Percentiles rank a stretch among this genome's conserved stretches.
phyloP scores from a whole-genome alignment of 2,329 filamentous ascomycete genomes.

The Curvularia spicifera region DNA sequence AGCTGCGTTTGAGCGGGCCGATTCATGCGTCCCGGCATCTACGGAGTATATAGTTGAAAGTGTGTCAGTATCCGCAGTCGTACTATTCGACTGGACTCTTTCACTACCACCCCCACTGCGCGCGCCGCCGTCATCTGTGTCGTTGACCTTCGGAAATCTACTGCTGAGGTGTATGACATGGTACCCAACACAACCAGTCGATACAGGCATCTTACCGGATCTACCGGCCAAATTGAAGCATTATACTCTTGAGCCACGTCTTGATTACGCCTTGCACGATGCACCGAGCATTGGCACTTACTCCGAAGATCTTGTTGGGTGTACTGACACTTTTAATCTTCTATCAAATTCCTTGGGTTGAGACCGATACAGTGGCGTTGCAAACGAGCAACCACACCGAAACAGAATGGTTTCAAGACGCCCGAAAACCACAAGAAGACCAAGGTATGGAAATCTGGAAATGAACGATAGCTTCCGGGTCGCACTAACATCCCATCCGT shows the following conservation, averaged over 20 bases:
- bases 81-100: too few species aligned
- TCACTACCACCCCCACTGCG: too few species aligned
- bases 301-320: slow-evolving; percentile 10
- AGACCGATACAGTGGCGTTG: slow-evolving; percentile 1
- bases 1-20: neutral
- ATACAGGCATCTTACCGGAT: too few species aligned
- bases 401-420: slow-evolving; percentile 13
- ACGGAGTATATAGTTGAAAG: neutral
- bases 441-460: neutral
- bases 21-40: neutral
- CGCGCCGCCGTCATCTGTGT: too few species aligned
- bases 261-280: neutral
- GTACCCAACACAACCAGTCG: too few species aligned
- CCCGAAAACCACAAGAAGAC: slow-evolving; percentile 6
- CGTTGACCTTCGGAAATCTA: too few species aligned
- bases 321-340: slow-evolving; percentile 12
- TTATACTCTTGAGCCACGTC: too few species aligned
- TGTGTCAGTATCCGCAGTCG: neutral
- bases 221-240: too few species aligned
- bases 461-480: neutral
- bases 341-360: slow-evolving; percentile 14
- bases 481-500: neutral
- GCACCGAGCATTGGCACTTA: neutral
- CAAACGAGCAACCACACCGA: slow-evolving; percentile 2
- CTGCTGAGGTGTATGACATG: too few species aligned